phyloP scores from a whole-genome alignment of 140 eudicot species.

The Bidens hawaiensis region DNA sequence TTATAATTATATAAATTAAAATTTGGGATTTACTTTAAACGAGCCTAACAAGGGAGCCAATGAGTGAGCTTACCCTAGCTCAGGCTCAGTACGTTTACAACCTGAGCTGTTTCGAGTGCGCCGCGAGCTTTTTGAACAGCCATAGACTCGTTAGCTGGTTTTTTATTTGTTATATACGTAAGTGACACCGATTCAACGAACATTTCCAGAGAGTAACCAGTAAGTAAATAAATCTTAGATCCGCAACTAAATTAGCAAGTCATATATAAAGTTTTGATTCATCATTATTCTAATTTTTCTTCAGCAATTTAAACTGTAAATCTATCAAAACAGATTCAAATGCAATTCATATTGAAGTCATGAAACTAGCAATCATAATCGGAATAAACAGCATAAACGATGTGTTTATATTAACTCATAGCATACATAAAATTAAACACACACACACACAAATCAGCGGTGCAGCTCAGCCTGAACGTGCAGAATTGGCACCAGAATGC shows the following conservation, averaged over 20 bases:
- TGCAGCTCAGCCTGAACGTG: too few species aligned
- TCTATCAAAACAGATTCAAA: not conserved
- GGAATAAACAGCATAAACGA: not conserved
- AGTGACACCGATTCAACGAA: not conserved
- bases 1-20: too few species aligned
- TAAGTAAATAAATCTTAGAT: not conserved
- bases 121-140: too few species aligned
- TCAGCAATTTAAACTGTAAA: not conserved
- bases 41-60: too few species aligned
- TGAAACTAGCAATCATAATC: not conserved
- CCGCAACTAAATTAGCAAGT: not conserved
- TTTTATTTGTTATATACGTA: not conserved
- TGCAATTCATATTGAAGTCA: conserved; percentile 9
- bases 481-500: too few species aligned
- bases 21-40: too few species aligned
- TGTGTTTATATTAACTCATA: conserved; percentile 2
- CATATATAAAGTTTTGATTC: not conserved
- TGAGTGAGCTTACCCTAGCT: too few species aligned
- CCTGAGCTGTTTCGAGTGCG: too few species aligned
- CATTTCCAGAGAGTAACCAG: not conserved
- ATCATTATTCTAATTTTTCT: not conserved
- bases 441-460: conserved; percentile 3
- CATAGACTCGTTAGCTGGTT: not conserved
- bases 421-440: not conserved
- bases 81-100: too few species aligned